Conservation (phyloP, 2,329 filamentous ascomycete species). For the Pseudopithomyces maydicus region DNA sequence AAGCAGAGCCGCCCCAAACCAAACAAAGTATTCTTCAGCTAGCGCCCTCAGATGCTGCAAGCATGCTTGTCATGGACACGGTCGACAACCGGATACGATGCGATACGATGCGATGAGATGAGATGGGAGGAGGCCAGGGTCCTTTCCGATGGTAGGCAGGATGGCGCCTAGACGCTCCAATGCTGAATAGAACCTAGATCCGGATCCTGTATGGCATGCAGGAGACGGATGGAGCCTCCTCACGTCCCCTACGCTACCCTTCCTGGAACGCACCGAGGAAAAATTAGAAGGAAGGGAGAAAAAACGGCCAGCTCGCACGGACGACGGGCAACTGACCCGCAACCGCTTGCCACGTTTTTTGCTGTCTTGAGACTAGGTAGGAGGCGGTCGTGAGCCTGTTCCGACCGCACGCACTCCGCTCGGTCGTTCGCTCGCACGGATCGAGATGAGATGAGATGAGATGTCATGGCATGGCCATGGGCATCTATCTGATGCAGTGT, state of each 20-base stretch:
- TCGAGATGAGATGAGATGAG: too few relatives aligned
- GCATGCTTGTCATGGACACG: background rate
- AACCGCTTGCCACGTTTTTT: constrained; percentile 2
- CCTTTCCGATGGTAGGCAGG: background rate
- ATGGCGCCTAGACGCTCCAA: too few relatives aligned
- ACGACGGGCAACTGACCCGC: background rate
- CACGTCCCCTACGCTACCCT: too few relatives aligned
- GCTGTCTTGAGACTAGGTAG: background rate
- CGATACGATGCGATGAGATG: background rate
- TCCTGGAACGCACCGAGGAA: too few relatives aligned
- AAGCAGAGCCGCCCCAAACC: background rate
- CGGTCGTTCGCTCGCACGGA: too few relatives aligned
- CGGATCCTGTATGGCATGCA: too few relatives aligned
- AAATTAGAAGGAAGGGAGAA: background rate
- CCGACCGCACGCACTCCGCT: too few relatives aligned
- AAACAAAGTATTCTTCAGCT: background rate
- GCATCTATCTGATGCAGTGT: background rate
- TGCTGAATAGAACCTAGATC: too few relatives aligned
- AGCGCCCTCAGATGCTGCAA: constrained; percentile 3
- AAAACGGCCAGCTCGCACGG: constrained; percentile 1
- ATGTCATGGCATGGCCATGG: background rate
- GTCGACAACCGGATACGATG: background rate
- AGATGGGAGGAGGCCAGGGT: background rate
- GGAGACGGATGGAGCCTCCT: too few relatives aligned
- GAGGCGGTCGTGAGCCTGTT: background rate